Conservation (phyloP, 805 yeast genomes). For the Ogataea sp. region DNA sequence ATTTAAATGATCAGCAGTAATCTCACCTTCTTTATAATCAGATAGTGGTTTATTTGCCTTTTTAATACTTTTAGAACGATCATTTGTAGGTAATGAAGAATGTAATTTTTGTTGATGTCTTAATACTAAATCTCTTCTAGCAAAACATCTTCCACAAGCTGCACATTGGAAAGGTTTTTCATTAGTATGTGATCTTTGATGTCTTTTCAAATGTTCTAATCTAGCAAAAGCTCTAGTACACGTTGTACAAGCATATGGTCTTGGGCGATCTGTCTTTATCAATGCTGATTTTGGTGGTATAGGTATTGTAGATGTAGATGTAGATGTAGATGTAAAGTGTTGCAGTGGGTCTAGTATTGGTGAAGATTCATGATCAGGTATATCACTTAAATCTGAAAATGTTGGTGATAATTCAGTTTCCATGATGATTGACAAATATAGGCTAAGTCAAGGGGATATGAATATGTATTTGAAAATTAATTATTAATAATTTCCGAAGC, state of each 20-base stretch:
- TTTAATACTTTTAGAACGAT: constrained; percentile 23
- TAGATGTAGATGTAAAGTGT: background rate
- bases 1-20: constrained; percentile 28
- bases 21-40: constrained; percentile 21
- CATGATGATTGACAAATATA: too few species aligned
- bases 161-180: constrained; percentile 96
- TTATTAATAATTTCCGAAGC: too few species aligned
- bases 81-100: constrained; percentile 37
- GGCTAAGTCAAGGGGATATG: too few species aligned
- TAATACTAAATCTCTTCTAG: constrained; percentile 78
- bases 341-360: background rate
- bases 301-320: constrained; percentile 27
- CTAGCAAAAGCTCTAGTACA: constrained; percentile 96
- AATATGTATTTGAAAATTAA: too few species aligned
- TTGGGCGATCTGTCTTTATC: constrained; percentile 85
- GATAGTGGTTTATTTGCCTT: constrained; percentile 13
- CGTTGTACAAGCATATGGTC: constrained; percentile 84
- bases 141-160: constrained; percentile 93
- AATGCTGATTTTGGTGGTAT: constrained; percentile 80
- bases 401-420: too few species aligned
- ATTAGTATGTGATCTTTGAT: constrained; percentile 89
- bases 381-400: too few species aligned
- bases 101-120: constrained; percentile 95
- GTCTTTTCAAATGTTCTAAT: constrained; percentile 88
- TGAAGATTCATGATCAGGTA: too few species aligned